Evolutionary conservation across 495 filamentous ascomycete species (phyloP), one percentile per base, ranked within the genome.

Genomic region (Podospora didyma): DNA sequence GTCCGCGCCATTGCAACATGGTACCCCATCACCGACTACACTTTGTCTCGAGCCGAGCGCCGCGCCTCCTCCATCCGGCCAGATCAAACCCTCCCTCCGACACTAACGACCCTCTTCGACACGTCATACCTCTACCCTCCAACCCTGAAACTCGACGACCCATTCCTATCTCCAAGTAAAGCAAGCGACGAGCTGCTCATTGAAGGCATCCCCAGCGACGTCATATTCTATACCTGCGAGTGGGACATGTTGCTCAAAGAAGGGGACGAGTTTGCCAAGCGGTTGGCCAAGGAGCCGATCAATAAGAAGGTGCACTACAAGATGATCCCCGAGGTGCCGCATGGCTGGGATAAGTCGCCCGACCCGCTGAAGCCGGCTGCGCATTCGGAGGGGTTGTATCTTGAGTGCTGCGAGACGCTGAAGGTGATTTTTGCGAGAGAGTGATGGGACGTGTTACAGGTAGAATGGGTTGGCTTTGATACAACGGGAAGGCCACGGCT

Each of bases 201-300:
- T 7, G 67, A 65, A 7, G 74, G 80, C 64, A 72, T 82, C 1
- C 78, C 75, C 5, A 67, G 76, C 0, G 78, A 83, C 4, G 68
- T 82, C 17, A 64, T 81, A 3, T 69, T 97, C 45, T 89, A 86
- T 59, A 85, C 89, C 11, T 96, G 90, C 70, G 92, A 96, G 71
- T 95, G 86, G 83, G 92, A 96, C 64, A 94, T 96, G 88, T 71
- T 97, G 22, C 75, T 91, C 37, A 79, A 80, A 2, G 93, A 97
- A 68, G 91, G 86, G 2, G 78, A 89, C 62, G 66, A 73, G 16
- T 86, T 96, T 50, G 79, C 85, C 7, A 75, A 80, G 24, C 76
- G 90, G 3, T 65, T 97, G 46, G 57, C 57, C 20, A 56, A 62
- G 9, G 67, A 79, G 49, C 78, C 75, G 0, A 73, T 89, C 19